Conservation (phyloP, 164 flowering plant species). For the Cinnamomum chago region DNA sequence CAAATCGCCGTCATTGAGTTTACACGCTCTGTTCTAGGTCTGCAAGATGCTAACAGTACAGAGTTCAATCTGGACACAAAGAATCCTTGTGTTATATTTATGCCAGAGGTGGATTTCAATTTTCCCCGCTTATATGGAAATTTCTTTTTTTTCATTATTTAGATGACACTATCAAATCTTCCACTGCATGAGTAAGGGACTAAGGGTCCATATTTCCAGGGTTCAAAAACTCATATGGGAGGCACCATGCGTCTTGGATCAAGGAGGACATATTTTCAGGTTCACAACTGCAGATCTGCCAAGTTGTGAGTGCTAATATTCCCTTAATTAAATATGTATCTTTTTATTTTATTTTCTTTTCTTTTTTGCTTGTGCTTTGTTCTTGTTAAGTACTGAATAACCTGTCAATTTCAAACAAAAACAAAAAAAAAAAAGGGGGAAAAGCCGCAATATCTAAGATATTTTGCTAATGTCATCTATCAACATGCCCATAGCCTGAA, state of each 20-base stretch:
- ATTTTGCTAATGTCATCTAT: not conserved
- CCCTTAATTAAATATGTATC: not conserved
- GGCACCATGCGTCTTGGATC: conserved; percentile 98
- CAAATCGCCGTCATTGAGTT: conserved; percentile 91
- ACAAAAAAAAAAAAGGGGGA: not conserved
- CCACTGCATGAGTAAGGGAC: not conserved
- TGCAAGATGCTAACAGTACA: conserved; percentile 84
- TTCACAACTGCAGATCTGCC: conserved; percentile 59
- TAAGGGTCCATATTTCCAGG: conserved; percentile 35
- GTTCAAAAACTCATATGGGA: conserved; percentile 96
- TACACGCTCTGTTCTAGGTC: conserved; percentile 76
- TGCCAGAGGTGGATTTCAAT: conserved; percentile 76
- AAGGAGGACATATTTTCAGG: conserved; percentile 76
- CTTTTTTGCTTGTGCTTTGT: not conserved
- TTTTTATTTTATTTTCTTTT: not conserved
- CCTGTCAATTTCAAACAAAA: not conserved
- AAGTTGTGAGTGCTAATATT: conserved; percentile 54
- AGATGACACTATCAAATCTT: not conserved
- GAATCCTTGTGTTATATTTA: conserved; percentile 86
- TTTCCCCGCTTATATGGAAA: not conserved
- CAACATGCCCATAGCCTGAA: not conserved
- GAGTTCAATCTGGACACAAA: conserved; percentile 74
- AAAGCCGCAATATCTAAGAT: not conserved
- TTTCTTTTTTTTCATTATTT: not conserved
- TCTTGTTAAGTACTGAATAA: not conserved